Percentiles rank a stretch among this genome's conserved stretches.
phyloP scores from a whole-genome alignment of 176 grass and related monocot species.

The Carex pumila region DNA sequence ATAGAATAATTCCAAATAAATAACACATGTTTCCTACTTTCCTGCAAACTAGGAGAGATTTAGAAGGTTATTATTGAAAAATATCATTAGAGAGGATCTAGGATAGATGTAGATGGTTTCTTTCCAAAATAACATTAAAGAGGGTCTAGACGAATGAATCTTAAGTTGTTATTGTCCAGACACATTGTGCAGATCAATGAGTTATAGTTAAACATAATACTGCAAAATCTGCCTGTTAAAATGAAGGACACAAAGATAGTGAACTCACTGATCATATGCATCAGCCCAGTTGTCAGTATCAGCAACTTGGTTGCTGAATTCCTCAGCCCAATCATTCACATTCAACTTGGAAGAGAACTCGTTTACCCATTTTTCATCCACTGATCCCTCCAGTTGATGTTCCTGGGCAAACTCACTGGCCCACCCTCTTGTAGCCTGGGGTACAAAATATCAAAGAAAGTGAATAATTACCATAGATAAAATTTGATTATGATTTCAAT shows the following conservation, averaged over 20 bases:
- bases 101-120: background rate
- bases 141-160: background rate
- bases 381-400: conserved; percentile 40
- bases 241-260: background rate
- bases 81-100: background rate
- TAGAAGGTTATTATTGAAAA: background rate
- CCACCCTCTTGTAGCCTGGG: conserved; percentile 78
- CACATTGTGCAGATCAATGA: background rate
- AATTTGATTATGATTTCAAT: background rate
- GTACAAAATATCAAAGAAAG: conserved; percentile 7
- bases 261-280: conserved; percentile 21
- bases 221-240: background rate
- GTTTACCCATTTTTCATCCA: conserved; percentile 71
- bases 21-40: background rate
- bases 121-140: background rate
- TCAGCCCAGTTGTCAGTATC: conserved; percentile 17
- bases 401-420: conserved; percentile 69
- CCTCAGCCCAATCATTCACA: conserved; percentile 79
- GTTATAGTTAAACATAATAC: background rate
- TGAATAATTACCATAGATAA: background rate
- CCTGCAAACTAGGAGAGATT: background rate
- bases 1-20: background rate
- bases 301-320: conserved; percentile 41
- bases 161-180: background rate
- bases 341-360: conserved; percentile 91